Evolutionary conservation across 352 stramenopile species (phyloP), one percentile per base, ranked within the genome.

Genomic region (Phytopythium sindhum): DNA sequence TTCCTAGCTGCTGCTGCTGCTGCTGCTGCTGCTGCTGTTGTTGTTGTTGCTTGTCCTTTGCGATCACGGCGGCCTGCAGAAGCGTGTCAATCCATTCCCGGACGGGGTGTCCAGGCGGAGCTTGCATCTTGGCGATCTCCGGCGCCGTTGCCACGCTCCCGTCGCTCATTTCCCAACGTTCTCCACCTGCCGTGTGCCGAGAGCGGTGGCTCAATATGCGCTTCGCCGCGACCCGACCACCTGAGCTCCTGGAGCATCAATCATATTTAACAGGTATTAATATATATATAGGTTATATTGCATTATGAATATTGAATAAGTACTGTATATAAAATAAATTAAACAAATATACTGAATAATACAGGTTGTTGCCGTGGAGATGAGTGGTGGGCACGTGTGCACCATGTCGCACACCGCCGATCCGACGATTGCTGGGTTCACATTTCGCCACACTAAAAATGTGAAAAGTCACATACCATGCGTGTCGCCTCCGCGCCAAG

Each of bases 11-110:
- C 21, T 47, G 52, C 35, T 57, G 44, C 29, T 48, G 12, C 51
- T 44, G 23, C 51, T 41, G 17, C 21, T 57, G 15, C 51, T 41
- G 51, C 28, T 57, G 11, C 45, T n/a, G 51, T n/a, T 55, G 31
- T 44, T 42, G 19, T 53, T 72, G 68, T 41, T 72, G 66, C 60
- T 89, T 87, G 54, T 77, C 77, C 60, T 88, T 89, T 29, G 84
- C 83, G 59, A 93, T 90, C 17, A 83, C 84, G 4, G 81, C 84
- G 15, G 84, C 84, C 70, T 89, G 82, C 17, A 93, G 78, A 29
- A 93, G 72, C 58, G 81, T 91, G 39, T 93, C 80, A 50, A 91
- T 93, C 84, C 81, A 93, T 69, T 90, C 84, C 19, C 77, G 74
- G 29, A 88, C 77, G 26, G 81, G 81, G 23, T 75, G 64, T 2